A percentile compares a stretch with the other conserved stretches of the same genome.
Evolutionary conservation across 805 yeast species (phyloP).

Genomic region (Yarrowia deformans): DNA sequence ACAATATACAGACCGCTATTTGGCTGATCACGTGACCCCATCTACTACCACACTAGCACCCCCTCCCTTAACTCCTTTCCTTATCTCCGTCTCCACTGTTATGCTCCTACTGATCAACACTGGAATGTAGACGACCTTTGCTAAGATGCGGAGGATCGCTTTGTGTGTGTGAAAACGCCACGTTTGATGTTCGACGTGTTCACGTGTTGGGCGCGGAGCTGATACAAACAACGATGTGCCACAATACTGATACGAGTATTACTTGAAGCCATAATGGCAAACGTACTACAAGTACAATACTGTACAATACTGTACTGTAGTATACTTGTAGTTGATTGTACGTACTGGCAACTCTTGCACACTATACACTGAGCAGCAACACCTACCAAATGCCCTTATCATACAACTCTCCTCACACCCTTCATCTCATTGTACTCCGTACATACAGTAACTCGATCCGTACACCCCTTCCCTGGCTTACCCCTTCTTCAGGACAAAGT

Average conservation of each 20-base stretch:
- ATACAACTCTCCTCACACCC: neutral
- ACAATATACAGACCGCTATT: too few relatives aligned
- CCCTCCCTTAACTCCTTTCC: too few relatives aligned
- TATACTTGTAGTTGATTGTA: too few relatives aligned
- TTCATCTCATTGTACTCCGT: neutral
- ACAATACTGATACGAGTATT: too few relatives aligned
- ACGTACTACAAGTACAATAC: too few relatives aligned
- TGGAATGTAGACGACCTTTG: neutral
- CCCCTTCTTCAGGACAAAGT: neutral
- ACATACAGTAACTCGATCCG: too few relatives aligned
- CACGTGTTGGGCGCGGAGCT: neutral
- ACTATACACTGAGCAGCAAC: too few relatives aligned
- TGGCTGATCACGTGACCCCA: neutral
- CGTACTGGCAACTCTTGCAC: too few relatives aligned
- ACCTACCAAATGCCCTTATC: too few relatives aligned
- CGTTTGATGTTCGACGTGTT: constrained; percentile 3
- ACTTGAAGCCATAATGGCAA: too few relatives aligned
- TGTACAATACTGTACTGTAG: too few relatives aligned
- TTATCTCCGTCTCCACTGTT: neutral
- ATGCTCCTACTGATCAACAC: constrained; percentile 15
- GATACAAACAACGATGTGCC: neutral
- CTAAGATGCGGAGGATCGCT: neutral
- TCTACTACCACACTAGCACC: neutral
- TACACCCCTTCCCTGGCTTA: too few relatives aligned
- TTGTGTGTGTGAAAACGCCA: constrained; percentile 4